Conservation (phyloP, 2,329 filamentous ascomycete genomes). For the Sclerotinia trifoliorum region DNA sequence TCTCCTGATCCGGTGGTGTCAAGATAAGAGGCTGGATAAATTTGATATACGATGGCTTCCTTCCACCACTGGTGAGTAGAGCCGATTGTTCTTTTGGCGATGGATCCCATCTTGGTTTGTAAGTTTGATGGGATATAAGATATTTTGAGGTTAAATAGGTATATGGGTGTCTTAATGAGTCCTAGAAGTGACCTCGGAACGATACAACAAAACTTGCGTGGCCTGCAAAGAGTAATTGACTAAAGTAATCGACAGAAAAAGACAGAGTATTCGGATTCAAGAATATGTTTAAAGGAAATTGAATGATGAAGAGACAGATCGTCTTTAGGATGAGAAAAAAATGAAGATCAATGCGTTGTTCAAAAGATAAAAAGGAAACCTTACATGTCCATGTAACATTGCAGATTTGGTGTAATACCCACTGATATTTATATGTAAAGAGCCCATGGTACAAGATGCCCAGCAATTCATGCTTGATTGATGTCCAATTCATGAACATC, state of each 20-base stretch:
- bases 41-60: conserved; percentile 51
- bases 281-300: not conserved
- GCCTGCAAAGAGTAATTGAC: not conserved
- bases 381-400: not conserved
- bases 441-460: not conserved
- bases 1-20: conserved; percentile 58
- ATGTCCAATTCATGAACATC: not conserved
- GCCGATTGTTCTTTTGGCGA: conserved; percentile 7
- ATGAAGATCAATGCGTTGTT: conserved; percentile 4
- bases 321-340: not conserved
- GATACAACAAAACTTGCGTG: not conserved
- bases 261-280: not conserved
- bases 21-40: conserved; percentile 58
- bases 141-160: not conserved
- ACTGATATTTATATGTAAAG: conserved; percentile 5
- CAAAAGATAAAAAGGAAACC: not conserved
- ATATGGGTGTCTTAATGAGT: not conserved
- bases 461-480: not conserved
- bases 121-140: no score
- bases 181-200: not conserved
- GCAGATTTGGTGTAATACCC: not conserved
- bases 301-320: not conserved
- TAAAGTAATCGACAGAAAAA: not conserved
- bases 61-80: conserved; percentile 42
- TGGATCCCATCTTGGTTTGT: conserved; percentile 7